These are phyloP conservation scores for Aspergillus proliferans DNA, from an alignment of 2,329 filamentous ascomycete genomes.

Conservation along the genomic window DNA sequence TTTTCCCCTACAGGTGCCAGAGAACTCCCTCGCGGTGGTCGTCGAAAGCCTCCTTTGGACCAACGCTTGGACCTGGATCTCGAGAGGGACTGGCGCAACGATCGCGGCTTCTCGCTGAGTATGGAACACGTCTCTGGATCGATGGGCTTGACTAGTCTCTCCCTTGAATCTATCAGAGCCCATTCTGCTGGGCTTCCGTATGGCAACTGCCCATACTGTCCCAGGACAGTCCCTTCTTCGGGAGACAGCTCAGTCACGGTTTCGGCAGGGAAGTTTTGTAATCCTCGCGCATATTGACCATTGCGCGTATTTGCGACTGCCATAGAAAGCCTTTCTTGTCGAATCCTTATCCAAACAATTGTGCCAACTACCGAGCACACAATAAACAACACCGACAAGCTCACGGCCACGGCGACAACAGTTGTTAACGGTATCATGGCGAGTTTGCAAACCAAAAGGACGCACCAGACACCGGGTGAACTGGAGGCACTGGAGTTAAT, in stretches of 20 bases:
- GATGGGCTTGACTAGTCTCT: conserved; percentile 18
- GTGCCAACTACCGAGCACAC: conserved; percentile 26
- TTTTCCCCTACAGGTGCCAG: conserved; percentile 27
- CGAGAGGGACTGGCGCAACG: conserved; percentile 28
- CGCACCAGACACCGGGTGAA: neutral
- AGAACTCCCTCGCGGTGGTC: conserved; percentile 22
- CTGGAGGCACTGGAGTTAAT: neutral
- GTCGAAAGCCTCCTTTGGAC: conserved; percentile 17
- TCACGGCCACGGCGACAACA: conserved; percentile 31
- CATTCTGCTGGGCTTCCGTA: conserved; percentile 31
- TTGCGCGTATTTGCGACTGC: conserved; percentile 18
- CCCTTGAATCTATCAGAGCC: conserved; percentile 27
- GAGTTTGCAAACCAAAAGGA: conserved; percentile 1
- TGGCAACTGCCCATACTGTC: conserved; percentile 29
- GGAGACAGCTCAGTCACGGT: conserved; percentile 27
- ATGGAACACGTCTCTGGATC: conserved; percentile 17
- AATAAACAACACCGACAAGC: conserved; percentile 28
- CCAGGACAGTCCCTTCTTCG: conserved; percentile 25
- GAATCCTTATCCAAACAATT: conserved; percentile 30
- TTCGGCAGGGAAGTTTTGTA: conserved; percentile 20
- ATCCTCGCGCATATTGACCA: conserved; percentile 12
- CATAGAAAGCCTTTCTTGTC: conserved; percentile 27
- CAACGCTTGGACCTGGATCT: conserved; percentile 29
- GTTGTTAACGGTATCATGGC: conserved; percentile 28
- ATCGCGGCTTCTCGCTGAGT: conserved; percentile 23